Base-by-base conservation (phyloP, 495 filamentous ascomycete genomes). In the Talaromyces ruber region DNA sequence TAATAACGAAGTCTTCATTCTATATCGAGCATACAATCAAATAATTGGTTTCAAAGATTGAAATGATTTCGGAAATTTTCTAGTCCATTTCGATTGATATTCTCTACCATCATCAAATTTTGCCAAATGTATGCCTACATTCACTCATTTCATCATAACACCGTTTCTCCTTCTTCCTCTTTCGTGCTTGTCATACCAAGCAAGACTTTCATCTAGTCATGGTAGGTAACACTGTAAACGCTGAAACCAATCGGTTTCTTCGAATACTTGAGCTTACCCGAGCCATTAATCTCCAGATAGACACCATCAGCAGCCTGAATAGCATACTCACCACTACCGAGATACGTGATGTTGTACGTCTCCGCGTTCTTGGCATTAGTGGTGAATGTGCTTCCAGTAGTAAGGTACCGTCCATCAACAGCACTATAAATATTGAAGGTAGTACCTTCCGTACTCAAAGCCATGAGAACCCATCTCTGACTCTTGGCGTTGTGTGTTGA, bases 391-490 rank as follows among this genome's bases (percentile, higher is more conserved):
- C 47, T 52, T 24, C 47, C 47, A 52, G 47, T 52, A 52, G 18
- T 11, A 6, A 58, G n/a, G 8, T 37, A 58, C 12, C 56, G 28
- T 34, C 29, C 26, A 26, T 58, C 56, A 8, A 58, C 28, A n/a
- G 56, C 56, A 58, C 56, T 58, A 21, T 24, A n/a, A n/a, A 58
- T 22, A 21, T 43, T 58, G 30, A 58, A 58, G 0, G 56, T 43
- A 22, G 56, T 58, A 22, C 56, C 30, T 8, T 58, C 56, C 11
- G 0, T 30, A 8, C 5, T 18, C 1, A 37, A 5, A 25, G 30
- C 56, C 7, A 39, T 22, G 21, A 58, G 56, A 58, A 58, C 29
- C 56, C 56, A 58, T 34, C 56, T 21, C 56, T 58, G 56, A 28
- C 18, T 21, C 22, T 21, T 32, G 0, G 22, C 16, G 30, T 58